Evolutionary conservation across 768 basidiomycete species (phyloP).

Genomic region (Amanita rubescens): DNA sequence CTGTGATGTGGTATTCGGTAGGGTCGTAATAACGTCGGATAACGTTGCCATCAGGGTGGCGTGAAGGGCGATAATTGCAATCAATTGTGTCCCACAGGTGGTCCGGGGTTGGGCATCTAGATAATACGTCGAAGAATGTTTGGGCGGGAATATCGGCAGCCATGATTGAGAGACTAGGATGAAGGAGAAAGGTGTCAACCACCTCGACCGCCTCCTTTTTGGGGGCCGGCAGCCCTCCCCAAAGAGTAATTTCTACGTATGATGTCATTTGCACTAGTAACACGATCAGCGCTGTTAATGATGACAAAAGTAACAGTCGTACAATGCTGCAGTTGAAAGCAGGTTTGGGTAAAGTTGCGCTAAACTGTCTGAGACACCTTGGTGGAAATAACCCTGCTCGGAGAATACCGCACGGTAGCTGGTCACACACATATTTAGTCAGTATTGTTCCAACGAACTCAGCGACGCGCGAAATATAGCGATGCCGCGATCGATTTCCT

Average conservation of each 20-base stretch:
- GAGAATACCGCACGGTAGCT: too few species aligned
- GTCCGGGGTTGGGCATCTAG: background rate
- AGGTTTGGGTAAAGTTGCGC: background rate
- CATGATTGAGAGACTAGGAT: too few species aligned
- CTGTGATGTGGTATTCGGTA: background rate
- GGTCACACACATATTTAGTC: too few species aligned
- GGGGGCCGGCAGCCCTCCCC: background rate
- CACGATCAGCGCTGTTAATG: background rate
- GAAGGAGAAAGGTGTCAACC: background rate
- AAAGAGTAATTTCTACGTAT: background rate
- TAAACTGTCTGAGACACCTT: background rate
- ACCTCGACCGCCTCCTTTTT: background rate
- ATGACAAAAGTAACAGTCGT: background rate
- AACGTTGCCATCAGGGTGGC: background rate
- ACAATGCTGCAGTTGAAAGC: background rate
- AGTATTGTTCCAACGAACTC: too few species aligned
- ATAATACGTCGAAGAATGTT: background rate
- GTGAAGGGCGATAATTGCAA: background rate
- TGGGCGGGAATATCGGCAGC: background rate
- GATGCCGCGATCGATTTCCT: constrained; percentile 9
- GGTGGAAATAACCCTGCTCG: too few species aligned
- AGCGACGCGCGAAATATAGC: constrained; percentile 9
- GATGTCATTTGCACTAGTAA: background rate
- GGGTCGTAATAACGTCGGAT: background rate
- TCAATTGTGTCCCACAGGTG: background rate